Evolutionary conservation across 768 basidiomycete genomes (phyloP), one percentile per base, ranked within the genome.

Genomic region (Collybia nuda): DNA sequence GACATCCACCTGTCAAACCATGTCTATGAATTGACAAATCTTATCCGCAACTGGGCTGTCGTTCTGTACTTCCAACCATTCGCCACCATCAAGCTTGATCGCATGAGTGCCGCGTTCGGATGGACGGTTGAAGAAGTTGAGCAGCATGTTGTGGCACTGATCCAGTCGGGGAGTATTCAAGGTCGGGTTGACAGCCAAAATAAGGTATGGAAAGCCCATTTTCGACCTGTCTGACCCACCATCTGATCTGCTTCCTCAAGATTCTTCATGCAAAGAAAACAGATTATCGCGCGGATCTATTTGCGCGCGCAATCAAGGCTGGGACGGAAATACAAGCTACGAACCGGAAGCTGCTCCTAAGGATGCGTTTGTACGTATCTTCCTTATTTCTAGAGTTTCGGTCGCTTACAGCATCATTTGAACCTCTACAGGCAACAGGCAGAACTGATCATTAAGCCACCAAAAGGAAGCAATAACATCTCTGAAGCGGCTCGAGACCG

Each of bases 41-140:
- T 82, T 24, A 88, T 98, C 67, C 84, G 82, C 36, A 84, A 87
- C 56, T 84, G 83, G 52, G 86, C 92, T 0, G 76, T 98, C 43
- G 77, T 80, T n/a, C 80, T 93, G 42, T 98, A 95, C 69, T 93
- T 97, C 75, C 81, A 85, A 58, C 95, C 95, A 0, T 98, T 94
- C 67, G 78, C 88, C 22, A 83, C 89, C 7, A 91, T 97, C 63
- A 78, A 83, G 55, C 78, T 98, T 23, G 84, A 86, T 38, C 80
- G 87, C 29, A 95, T 97, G 91, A 85, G 88, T 32, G 65, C 69
- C 2, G 92, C 93, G 8, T 96, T 98, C 60, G 94, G 93, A 2
- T 87, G 89, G 84, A 74, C 76, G 0, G 69, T 89, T 6, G 81
- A 82, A 2, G 81, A 86, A 52, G 82, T 91, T 24, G 85, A 91